phyloP scores from a whole-genome alignment of 2,329 filamentous ascomycete genomes.

The Paecilomyces sp. region DNA sequence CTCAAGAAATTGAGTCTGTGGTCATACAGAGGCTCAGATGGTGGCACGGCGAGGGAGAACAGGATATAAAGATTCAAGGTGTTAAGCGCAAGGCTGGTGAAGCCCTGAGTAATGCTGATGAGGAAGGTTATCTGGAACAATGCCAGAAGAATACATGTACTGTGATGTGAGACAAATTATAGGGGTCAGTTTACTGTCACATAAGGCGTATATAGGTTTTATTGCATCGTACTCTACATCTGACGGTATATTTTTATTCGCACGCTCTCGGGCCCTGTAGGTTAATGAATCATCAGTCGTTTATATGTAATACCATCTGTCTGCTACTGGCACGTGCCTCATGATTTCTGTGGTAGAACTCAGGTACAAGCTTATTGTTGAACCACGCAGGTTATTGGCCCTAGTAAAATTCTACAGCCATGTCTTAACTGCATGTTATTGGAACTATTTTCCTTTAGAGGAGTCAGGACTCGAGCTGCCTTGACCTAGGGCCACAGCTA shows the following conservation, averaged over 20 bases:
- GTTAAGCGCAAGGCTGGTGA: constrained; percentile 52
- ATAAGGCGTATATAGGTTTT: background rate
- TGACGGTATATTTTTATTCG: background rate
- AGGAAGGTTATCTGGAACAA: constrained; percentile 72
- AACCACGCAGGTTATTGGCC: too few species aligned
- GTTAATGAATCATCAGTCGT: background rate
- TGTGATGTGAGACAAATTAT: constrained; percentile 38
- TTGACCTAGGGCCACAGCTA: background rate
- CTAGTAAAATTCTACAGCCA: too few species aligned
- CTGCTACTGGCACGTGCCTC: too few species aligned
- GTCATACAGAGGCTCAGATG: constrained; percentile 72
- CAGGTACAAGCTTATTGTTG: background rate
- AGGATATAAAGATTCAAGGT: constrained; percentile 70
- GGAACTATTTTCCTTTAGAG: background rate
- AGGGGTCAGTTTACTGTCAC: background rate
- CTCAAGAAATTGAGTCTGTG: constrained; percentile 61
- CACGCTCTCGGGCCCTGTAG: background rate
- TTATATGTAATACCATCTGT: too few species aligned
- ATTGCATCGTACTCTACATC: background rate
- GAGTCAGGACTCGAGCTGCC: background rate
- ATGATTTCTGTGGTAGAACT: too few species aligned
- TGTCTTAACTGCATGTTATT: too few species aligned
- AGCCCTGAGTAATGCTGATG: constrained; percentile 46
- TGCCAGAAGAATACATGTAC: constrained; percentile 42
- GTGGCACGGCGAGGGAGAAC: constrained; percentile 87